Percentiles rank a stretch among this genome's conserved stretches.
Evolutionary conservation across 2,329 filamentous ascomycete species (phyloP).

Genomic region (Alternaria solani): DNA sequence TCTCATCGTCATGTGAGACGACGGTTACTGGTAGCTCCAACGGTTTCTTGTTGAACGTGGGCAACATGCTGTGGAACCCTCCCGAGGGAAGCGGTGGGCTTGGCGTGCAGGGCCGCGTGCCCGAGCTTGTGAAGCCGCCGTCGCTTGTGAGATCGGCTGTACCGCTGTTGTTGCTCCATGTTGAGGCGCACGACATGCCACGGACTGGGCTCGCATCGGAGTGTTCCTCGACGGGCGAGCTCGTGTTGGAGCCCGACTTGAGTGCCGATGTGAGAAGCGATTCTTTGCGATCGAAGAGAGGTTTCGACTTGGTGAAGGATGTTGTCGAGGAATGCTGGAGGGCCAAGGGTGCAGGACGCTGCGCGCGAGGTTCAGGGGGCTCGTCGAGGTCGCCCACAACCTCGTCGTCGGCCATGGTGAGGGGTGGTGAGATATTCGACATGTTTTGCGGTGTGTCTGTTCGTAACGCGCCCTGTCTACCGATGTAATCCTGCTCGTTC

Average conservation of each 20-base stretch:
- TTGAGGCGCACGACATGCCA: slow-evolving; percentile 66
- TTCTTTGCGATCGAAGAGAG: slow-evolving; percentile 67
- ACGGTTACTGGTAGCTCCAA: slow-evolving; percentile 50
- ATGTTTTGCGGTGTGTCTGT: slow-evolving; percentile 38
- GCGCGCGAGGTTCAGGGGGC: slow-evolving; percentile 75
- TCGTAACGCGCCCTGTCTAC: slow-evolving; percentile 38
- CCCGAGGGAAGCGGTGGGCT: slow-evolving; percentile 81
- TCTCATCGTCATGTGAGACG: slow-evolving; percentile 48
- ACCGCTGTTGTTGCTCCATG: slow-evolving; percentile 80
- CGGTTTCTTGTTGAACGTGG: slow-evolving; percentile 49
- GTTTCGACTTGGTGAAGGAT: slow-evolving; percentile 59
- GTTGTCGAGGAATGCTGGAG: slow-evolving; percentile 49
- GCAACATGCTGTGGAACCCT: slow-evolving; percentile 50
- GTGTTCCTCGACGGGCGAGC: slow-evolving; percentile 54
- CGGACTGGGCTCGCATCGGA: slow-evolving; percentile 48
- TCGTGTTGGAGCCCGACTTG: slow-evolving; percentile 57
- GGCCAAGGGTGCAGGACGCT: slow-evolving; percentile 51
- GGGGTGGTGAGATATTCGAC: slow-evolving; percentile 34
- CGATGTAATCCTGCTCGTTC: slow-evolving; percentile 43
- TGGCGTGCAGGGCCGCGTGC: slow-evolving; percentile 79
- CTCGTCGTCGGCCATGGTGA: slow-evolving; percentile 64
- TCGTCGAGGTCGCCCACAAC: slow-evolving; percentile 81
- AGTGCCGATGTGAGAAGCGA: slow-evolving; percentile 90
- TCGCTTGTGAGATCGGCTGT: slow-evolving; percentile 95
- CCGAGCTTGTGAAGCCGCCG: slow-evolving; percentile 86